Evolutionary conservation across 176 grass and related monocot genomes (phyloP), one percentile per base, ranked within the genome.

Genomic region (Lolium rigidum): DNA sequence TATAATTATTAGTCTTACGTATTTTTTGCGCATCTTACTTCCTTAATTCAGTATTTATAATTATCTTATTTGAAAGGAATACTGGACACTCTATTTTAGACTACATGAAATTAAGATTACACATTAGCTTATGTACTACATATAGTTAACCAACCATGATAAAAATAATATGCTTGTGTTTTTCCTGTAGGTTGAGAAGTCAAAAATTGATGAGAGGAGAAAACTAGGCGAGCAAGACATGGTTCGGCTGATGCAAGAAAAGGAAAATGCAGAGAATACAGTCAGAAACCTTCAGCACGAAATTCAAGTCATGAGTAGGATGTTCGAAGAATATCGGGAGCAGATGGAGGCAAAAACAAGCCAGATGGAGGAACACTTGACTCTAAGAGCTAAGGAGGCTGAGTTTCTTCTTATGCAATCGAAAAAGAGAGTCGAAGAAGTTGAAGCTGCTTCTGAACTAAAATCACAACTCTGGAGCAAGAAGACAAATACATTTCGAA

Each of bases 191-290:
- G 86, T 91, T 61, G 96, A 95, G 37, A 98, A 94, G 80, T 87
- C 88, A 80, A 98, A 89, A 85, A 84, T 91, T 79, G 96, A 94
- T 82, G 93, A 94, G 84, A 94, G 88, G 87, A 92, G 84, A 70
- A 95, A 89, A 83, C 31, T 87, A 48, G 84, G 82, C 0, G 93
- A 98, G 64, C 85, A 92, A 85, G 93, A 89, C 41, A 87, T 89
- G 70, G 71, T 84, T 80, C 86, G 81, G 17, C 57, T 98, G 74
- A 82, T 77, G 21, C 89, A 55, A 75, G 93, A 95, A 63, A 98
- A 92, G 58, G 93, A 95, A 46, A 88, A 87, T 86, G 85, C 88
- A 31, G 96, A 98, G 16, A 84, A 68, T 70, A 88, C 70, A 80
- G 89, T 94, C 61, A 64, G 70, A 71, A 87, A 88, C 17, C 91